Percentiles rank a stretch among this genome's conserved stretches.
Evolutionary conservation across 352 stramenopile genomes (phyloP).

Genomic region (Peronosclerospora sorghi): DNA sequence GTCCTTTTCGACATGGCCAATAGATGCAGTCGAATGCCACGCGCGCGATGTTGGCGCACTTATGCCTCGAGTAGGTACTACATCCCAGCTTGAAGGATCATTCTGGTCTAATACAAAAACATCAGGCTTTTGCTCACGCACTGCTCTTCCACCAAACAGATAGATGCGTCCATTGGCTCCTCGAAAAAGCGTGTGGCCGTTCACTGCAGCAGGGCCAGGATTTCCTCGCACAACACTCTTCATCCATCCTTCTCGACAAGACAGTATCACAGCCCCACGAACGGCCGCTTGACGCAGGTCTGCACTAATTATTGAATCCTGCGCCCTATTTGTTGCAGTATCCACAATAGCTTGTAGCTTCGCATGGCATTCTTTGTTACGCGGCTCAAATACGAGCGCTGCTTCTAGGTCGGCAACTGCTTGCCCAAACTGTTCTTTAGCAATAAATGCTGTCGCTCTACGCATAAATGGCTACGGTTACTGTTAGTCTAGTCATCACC

Average conservation of each 20-base stretch:
- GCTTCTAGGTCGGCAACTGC: slow-evolving; percentile 34
- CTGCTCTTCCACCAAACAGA: slow-evolving; percentile 42
- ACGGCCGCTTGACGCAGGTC: slow-evolving; percentile 14
- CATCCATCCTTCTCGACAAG: slow-evolving; percentile 36
- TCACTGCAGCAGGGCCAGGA: slow-evolving; percentile 46
- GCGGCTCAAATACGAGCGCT: too few species aligned
- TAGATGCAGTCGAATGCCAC: slow-evolving; percentile 38
- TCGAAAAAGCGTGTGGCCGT: slow-evolving; percentile 49
- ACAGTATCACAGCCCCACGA: slow-evolving; percentile 21
- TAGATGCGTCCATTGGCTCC: slow-evolving; percentile 6
- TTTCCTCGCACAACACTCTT: slow-evolving; percentile 41
- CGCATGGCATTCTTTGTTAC: slow-evolving; percentile 33
- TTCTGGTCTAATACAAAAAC: slow-evolving; percentile 36
- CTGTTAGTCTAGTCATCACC: slow-evolving; percentile 1
- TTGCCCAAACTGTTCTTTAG: slow-evolving; percentile 8
- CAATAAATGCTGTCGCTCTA: slow-evolving; percentile 33
- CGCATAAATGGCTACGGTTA: slow-evolving; percentile 39
- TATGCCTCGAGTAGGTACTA: slow-evolving; percentile 12
- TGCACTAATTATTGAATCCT: background rate
- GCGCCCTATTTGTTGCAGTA: too few species aligned
- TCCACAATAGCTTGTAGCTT: slow-evolving; percentile 31
- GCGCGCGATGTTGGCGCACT: too few species aligned
- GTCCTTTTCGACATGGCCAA: slow-evolving; percentile 8
- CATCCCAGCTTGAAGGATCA: slow-evolving; percentile 43
- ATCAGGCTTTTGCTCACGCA: slow-evolving; percentile 41